Conservation (phyloP, 2,329 filamentous ascomycete species). For the Zymoseptoria brevis region DNA sequence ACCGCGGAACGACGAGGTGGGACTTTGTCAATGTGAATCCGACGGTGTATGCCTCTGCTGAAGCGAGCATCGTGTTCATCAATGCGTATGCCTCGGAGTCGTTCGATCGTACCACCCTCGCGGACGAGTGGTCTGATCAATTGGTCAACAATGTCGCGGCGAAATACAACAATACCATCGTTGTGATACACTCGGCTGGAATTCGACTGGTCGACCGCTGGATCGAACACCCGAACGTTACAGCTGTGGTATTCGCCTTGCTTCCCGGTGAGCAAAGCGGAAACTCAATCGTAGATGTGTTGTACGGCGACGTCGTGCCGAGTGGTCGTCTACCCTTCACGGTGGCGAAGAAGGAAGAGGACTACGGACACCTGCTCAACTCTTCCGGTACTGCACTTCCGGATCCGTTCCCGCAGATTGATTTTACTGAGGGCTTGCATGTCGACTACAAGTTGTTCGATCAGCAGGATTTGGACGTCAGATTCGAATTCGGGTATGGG, state of each 20-base stretch:
- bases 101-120: slow-evolving; percentile 22
- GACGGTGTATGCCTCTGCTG: slow-evolving; percentile 19
- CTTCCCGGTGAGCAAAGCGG: slow-evolving; percentile 26
- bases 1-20: slow-evolving; percentile 17
- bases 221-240: slow-evolving; percentile 26
- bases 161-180: slow-evolving; percentile 26
- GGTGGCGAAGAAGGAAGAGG: slow-evolving; percentile 25
- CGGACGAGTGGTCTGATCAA: slow-evolving; percentile 21
- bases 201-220: slow-evolving; percentile 24
- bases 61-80: slow-evolving; percentile 28
- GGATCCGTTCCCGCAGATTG: slow-evolving; percentile 20
- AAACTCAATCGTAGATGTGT: slow-evolving; percentile 22
- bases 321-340: slow-evolving; percentile 27
- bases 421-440: slow-evolving; percentile 36
- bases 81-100: slow-evolving; percentile 25
- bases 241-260: slow-evolving; percentile 24
- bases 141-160: slow-evolving; percentile 25
- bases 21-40: slow-evolving; percentile 23
- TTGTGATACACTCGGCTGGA: slow-evolving; percentile 25
- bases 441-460: slow-evolving; percentile 41
- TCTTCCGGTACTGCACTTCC: slow-evolving; percentile 6
- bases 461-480: slow-evolving; percentile 33
- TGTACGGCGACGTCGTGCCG: slow-evolving; percentile 24
- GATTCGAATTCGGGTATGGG: slow-evolving; percentile 41
- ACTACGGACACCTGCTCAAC: slow-evolving; percentile 24